Evolutionary conservation across 805 yeast genomes (phyloP), one percentile per base, ranked within the genome.

Genomic region (Candida rishiriensis): DNA sequence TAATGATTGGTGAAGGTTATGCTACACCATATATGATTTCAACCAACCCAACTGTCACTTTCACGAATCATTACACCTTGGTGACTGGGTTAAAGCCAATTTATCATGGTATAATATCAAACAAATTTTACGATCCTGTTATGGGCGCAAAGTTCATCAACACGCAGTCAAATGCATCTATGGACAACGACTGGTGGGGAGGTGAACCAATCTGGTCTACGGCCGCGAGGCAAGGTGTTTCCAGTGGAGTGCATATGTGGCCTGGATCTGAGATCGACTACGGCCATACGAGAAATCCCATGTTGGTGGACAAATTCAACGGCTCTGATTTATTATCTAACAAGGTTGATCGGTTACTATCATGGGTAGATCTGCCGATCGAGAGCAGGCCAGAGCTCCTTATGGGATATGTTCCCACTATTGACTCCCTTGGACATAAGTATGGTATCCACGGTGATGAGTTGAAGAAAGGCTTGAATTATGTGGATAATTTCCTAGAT

Each of bases 131-230:
- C 52, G 96, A 88, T 54, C 81, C 88, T 0, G 52, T 43, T 1
- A 49, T 73, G 26, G 57, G 73, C 3, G 73, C 71, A 44, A 78
- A 77, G 53, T 89, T 89, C 61, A 66, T 80, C 36, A 83, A 84
- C 54, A 79, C 83, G 12, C 66, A 82, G 44, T 79, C 81, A 0
- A 65, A 64, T 28, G 60, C 59, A 46, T 81, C 84, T 3, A 57
- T 77, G 21, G 72, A 76, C 50, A 77, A 74, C 33, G 73, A 68
- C 17, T 89, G 80, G 73, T 89, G 96, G 95, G 91, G 89, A 18
- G 96, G 96, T 18, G 93, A 87, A 59, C 93, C 97, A 0, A 57
- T 90, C 16, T 90, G 97, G 97, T 66, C 73, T 29, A 86, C 95
- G 1, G 88, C 91, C 0, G 70, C 69, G 28, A 60, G 62, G 15